Evolutionary conservation across 1,284 basidiomycete genomes (phyloP), one percentile per base, ranked within the genome.

Genomic region (Pseudozyma thailandica): DNA sequence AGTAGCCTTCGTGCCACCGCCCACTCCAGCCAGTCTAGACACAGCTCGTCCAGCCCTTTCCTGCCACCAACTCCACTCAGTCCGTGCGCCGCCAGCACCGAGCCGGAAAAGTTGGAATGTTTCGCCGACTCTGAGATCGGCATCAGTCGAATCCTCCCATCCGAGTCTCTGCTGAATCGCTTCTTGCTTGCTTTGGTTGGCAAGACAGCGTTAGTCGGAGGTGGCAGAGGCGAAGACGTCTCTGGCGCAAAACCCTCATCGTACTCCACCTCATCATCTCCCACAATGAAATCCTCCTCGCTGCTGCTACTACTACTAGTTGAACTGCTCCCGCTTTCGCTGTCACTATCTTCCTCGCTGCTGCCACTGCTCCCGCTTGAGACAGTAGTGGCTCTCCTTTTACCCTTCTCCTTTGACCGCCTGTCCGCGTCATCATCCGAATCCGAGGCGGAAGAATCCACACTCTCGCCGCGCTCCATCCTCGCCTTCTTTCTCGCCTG

Each of bases 11-110:
- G 63, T 2, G 55, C 63, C 4, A 51, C 63, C 0, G 63, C 70
- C 70, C 70, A 72, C 43, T 72, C 70, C 18, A 72, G 20, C 70
- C 70, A 72, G 46, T 68, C 58, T 1, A 58, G 41, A 49, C 70
- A 72, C 41, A 68, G 43, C 39, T 72, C 70, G 26, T 68, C 59
- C n/a, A 66, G 27, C 6, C 43, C 45, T 27, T 63, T 58, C 15
- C 60, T 48, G 3, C 37, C 37, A 16, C 47, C 43, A 25, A 41
- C 30, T 6, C 33, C 51, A 6, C 50, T 38, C 1, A 68, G 30
- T 7, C 64, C 64, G 33, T 65, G 47, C 10, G 47, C 48, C 1
- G 56, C 62, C 2, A 65, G 48, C 6, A 65, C 37, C 2, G 55
- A 58, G 16, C 31, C 28, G 6, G 42, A 18, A 0, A 51, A 20